Evolutionary conservation across 768 basidiomycete species (phyloP), one percentile per base, ranked within the genome.

Genomic region (Podaxis pistillaris): DNA sequence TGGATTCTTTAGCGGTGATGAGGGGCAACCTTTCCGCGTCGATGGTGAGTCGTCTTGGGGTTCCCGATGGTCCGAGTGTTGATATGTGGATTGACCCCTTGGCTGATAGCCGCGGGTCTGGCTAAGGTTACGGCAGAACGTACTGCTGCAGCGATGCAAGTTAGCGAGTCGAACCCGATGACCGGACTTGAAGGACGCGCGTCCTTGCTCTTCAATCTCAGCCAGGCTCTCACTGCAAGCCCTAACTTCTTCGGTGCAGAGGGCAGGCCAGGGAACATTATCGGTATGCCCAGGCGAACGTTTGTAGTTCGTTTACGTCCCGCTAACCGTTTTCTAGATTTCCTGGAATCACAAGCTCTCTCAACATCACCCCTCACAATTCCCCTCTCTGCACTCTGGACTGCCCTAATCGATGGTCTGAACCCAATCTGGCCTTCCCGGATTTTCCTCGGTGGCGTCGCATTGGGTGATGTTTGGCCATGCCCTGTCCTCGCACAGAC

Each of bases 381-480:
- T 2, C 89, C 90, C 52, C 78, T 97, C 64, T 76, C 88, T 8
- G 82, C 86, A 0, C 83, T 98, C 13, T 98, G 96, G 94, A 74
- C 83, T 13, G 83, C 84, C 17, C 84, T 98, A 49, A 88, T 97
- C 57, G 84, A 90, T 3, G 91, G 93, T 3, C 80, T 98, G 37
- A 84, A 90, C 56, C 82, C 87, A 1, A 93, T 98, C 69, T 98
- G 96, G 96, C 96, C 96, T 2, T 83, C 86, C 17, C 84, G 95
- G 26, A 82, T 83, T 2, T 79, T 81, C 3, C 77, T 98, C 30
- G 87, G 79, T 8, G 88, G 85, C 3, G 73, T 90, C 26, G 72
- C 89, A 0, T 84, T 98, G 4, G 96, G 96, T 22, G 96, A 98
- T 70, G 95, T 95, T 51, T 98, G 96, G 96, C 90, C 89, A 0